Evolutionary conservation across 2,329 filamentous ascomycete genomes (phyloP), one percentile per base, ranked within the genome.

Genomic region (Fusarium mexicanum): DNA sequence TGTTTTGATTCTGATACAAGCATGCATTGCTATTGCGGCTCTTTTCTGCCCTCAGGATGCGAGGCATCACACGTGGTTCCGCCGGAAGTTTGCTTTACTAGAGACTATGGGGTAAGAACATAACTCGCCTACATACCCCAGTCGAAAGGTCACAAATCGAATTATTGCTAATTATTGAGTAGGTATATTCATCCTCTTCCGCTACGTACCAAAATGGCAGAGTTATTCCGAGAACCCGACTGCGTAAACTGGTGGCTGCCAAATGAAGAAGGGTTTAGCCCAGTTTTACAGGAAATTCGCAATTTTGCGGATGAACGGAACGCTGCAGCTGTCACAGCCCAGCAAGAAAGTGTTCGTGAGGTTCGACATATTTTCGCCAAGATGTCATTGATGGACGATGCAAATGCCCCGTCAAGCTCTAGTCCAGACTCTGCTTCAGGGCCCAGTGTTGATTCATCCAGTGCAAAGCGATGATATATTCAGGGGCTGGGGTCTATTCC

Each of bases 221-320:
- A 93, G 53, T 82, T 94, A 31, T 98, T 96, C 87, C 86, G 89
- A 68, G 89, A 94, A 48, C 88, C 90, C 20, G 90, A 91, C 26
- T 90, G 95, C 61, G 89, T 90, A 50, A 87, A 92, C 65, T 98
- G 95, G 94, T 99, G 96, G 96, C 88, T 98, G 6, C 94, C 95
- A 6, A 89, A 96, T 80, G 90, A 94, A 71, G 93, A 96, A 84
- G 91, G 90, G 4, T 93, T 93, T 77, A 92, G 90, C 17, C 89
- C 90, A 2, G 89, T 97, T 47, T 87, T 98, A 61, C 91, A 91
- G 59, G 92, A 89, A 61, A 91, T 98, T 70, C 92, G 95, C 26
- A 89, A 90, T 47, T 95, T 98, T 82, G 94, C 95, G 35, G 91
- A 94, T 76, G 94, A 96, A 73, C 90, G 94, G 54, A 93, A 90